Evolutionary conservation across 129 eudicot species (phyloP), one percentile per base, ranked within the genome.

Genomic region (Saussurea involucrata): DNA sequence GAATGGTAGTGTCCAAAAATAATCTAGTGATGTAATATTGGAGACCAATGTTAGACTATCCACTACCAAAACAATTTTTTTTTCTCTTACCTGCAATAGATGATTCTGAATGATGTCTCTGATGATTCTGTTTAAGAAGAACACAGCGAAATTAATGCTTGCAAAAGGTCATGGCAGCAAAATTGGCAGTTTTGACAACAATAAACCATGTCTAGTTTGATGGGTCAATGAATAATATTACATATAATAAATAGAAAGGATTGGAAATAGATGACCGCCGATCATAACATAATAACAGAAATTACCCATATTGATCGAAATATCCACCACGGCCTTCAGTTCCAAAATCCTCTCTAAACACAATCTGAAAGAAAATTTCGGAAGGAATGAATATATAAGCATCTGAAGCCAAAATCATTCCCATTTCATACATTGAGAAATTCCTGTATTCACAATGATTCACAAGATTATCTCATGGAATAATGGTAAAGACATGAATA

Each of bases 301-400:
- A 83, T 73, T 92, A 95, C 99, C 99, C 99, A 71, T 95, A 95
- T 79, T 95, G 85, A 85, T 95, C 97, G 33, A 95, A 95, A 83
- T 95, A 95, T 78, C 99, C 99, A 65, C 99, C 99, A 75, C 99
- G 99, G 7, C 99, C 99, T 5, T 92, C 97, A 65, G 99, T 95
- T 83, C 99, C 99, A 79, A 95, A 95, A 84, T 95, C 97, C 79
- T 95, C 99, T 83, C 99, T 92, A 61, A 95, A 95, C 85, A 95
- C 99, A 87, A 95, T 95, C 99, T 95, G 86, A 77, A 64, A 67
- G 27, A 37, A 61, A 71, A 8, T 64, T 57, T 24, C 24, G 29
- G 74, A 70, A 24, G 17, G 28, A 55, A 66, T 17, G 7, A 37
- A 34, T 70, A 8, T 24, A 58, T 58, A 68, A 74, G 76, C 46